phyloP scores from a whole-genome alignment of 2,329 filamentous ascomycete species.

The Camptophora hylomeconis region DNA sequence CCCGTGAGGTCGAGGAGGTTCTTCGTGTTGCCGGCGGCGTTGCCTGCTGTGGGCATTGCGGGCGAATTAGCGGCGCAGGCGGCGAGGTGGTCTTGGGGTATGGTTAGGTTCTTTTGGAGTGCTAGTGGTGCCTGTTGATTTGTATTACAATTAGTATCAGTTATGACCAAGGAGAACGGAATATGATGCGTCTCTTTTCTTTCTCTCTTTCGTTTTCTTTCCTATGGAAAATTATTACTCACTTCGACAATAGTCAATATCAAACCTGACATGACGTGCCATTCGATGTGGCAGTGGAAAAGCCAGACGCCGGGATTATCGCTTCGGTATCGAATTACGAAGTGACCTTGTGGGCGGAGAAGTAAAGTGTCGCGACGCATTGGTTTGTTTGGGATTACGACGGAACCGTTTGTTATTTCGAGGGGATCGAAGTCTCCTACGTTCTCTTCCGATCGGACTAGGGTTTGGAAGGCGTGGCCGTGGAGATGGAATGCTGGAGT shows the following conservation, averaged over 20 bases:
- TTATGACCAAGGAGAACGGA: conserved; percentile 18
- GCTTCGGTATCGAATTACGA: conserved; percentile 42
- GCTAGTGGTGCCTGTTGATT: conserved; percentile 35
- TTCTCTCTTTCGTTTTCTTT: no score
- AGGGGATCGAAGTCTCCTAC: conserved; percentile 23
- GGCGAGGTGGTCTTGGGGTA: conserved; percentile 15
- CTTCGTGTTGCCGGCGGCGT: conserved; percentile 59
- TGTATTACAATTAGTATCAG: conserved; percentile 2
- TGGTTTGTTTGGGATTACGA: conserved; percentile 24
- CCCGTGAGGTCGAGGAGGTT: conserved; percentile 52
- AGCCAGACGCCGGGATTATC: conserved; percentile 41
- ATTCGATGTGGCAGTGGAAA: conserved; percentile 39
- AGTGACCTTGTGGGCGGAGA: conserved; percentile 40
- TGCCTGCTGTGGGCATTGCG: conserved; percentile 38
- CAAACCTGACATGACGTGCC: conserved; percentile 40
- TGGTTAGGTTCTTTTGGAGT: conserved; percentile 43
- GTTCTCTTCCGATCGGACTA: conserved; percentile 20
- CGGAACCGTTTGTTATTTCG: conserved; percentile 16
- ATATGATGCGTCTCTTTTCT: no score
- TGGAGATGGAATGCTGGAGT: conserved; percentile 50
- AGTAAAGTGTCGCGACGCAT: conserved; percentile 43
- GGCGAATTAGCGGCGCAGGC: conserved; percentile 33
- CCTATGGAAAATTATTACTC: no score
- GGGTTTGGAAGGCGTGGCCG: conserved; percentile 58
- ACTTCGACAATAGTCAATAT: conserved; percentile 38